These are phyloP conservation scores for Phyllosticta capitalensis DNA, from an alignment of 2,329 filamentous ascomycete species.

Conservation along the genomic window DNA sequence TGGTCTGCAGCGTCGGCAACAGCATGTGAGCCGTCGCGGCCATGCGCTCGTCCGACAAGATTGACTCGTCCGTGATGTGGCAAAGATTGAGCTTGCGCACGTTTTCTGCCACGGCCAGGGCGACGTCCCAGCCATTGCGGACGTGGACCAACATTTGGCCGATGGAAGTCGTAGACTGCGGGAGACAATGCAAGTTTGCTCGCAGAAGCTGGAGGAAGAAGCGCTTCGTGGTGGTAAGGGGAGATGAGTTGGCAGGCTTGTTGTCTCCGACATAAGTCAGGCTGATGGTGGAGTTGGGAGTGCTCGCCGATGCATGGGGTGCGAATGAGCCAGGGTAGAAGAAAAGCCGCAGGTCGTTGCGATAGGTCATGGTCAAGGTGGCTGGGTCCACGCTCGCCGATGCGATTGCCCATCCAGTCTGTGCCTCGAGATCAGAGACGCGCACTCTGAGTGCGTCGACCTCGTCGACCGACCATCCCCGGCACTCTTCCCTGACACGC, in stretches of 20 bases:
- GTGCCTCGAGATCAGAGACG: constrained; percentile 55
- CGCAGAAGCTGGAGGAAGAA: constrained; percentile 68
- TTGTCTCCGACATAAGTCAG: constrained; percentile 59
- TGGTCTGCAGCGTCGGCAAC: constrained; percentile 55
- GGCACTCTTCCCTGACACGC: constrained; percentile 73
- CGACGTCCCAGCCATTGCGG: constrained; percentile 56
- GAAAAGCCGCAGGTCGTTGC: constrained; percentile 60
- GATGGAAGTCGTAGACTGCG: constrained; percentile 48
- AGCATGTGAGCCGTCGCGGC: constrained; percentile 53
- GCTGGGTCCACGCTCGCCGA: constrained; percentile 47
- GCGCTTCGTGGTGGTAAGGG: constrained; percentile 56
- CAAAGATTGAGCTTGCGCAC: constrained; percentile 53
- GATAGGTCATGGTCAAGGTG: constrained; percentile 64
- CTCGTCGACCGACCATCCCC: constrained; percentile 79
- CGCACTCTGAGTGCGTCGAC: constrained; percentile 66
- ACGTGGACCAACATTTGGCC: constrained; percentile 51
- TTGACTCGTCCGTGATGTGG: constrained; percentile 55
- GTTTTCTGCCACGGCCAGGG: constrained; percentile 49
- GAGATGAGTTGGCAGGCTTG: constrained; percentile 43
- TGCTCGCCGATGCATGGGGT: constrained; percentile 17
- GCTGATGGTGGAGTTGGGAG: constrained; percentile 50
- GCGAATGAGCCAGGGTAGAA: constrained; percentile 59
- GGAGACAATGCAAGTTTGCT: constrained; percentile 54
- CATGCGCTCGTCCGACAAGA: constrained; percentile 56
- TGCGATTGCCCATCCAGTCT: constrained; percentile 63